Evolutionary conservation across 2,329 filamentous ascomycete genomes (phyloP).

Genomic region (Neurospora crassa): DNA sequence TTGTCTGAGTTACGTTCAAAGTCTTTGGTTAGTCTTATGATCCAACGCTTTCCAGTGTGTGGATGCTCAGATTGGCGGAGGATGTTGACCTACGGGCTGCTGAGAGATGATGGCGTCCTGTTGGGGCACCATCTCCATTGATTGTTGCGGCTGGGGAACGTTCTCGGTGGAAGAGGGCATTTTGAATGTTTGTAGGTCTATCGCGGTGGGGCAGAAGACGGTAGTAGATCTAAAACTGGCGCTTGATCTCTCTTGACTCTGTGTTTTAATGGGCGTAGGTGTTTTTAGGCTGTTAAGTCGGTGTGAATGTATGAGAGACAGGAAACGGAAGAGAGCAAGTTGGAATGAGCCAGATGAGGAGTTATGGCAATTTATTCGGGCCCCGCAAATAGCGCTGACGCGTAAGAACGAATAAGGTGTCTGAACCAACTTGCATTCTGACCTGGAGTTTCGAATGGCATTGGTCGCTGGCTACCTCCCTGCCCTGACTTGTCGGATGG

Average conservation of each 20-base stretch:
- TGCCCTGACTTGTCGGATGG: neutral
- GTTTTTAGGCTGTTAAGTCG: neutral
- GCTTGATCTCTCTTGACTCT: neutral
- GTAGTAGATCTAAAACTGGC: neutral
- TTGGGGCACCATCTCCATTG: slow-evolving; percentile 20
- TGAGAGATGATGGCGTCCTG: slow-evolving; percentile 18
- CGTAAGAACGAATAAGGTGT: neutral
- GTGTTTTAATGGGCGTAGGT: neutral
- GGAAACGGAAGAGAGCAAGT: neutral
- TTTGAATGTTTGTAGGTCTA: slow-evolving; percentile 3
- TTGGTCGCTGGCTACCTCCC: neutral
- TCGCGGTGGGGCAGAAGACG: neutral
- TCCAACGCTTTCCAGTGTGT: neutral
- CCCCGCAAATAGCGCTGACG: neutral
- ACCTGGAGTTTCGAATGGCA: neutral
- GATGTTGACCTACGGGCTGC: slow-evolving; percentile 21
- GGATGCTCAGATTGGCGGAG: neutral
- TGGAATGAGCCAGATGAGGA: neutral
- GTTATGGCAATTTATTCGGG: neutral
- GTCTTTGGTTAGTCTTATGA: neutral
- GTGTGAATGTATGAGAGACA: neutral
- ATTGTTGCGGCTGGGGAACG: slow-evolving; percentile 21
- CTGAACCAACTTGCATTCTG: neutral
- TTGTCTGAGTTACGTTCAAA: slow-evolving; percentile 8
- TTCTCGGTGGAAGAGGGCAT: slow-evolving; percentile 20